Base-by-base conservation (phyloP, 2,329 filamentous ascomycete species). In the Venturia carpophila region DNA sequence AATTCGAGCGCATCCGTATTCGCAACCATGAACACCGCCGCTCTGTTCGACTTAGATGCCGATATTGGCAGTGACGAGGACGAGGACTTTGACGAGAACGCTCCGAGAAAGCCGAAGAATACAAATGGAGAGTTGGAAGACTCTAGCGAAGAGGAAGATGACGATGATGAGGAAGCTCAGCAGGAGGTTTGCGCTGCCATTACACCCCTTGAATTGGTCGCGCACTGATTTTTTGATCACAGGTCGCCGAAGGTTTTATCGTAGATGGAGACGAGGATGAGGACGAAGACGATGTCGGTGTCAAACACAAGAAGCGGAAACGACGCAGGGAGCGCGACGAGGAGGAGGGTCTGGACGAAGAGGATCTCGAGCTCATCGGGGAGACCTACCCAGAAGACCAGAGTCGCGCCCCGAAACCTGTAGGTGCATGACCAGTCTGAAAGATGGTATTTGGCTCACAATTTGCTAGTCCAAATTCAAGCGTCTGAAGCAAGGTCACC, bases 321-420 rank as follows among this genome's bases (percentile, higher is more conserved):
- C 66, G 66, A 11, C 47, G 62, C 7, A 62, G 66, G 41, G 66
- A 67, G 27, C 61, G 66, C 43, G 66, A 64, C 21, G 56, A 64
- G 19, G 66, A 67, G 10, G 66, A 67, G 27, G 41, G 17, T 17
- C 56, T 67, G 21, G 66, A 67, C 43, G 66, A 65, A 19, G 94
- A 99, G 75, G 94, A 99, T 81, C 78, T 99, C 66, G 94, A 97
- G 73, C 82, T 99, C 65, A 97, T 99, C 70, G 92, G 92, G 63
- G 90, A 95, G 74, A 87, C 87, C 69, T 86, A 87, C 69, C 87
- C 87, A 1, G 88, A 87, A 68, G 84, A 84, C 73, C 84, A 89
- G 71, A 84, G 85, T 24, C 86, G 87, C 71, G 80, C 86, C 39
- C 80, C 86, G 60, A 78, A 87, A 68, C 86, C 93, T 83, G 90